phyloP scores from a whole-genome alignment of 2,329 filamentous ascomycete genomes.

The Neopestalotiopsis clavispora region DNA sequence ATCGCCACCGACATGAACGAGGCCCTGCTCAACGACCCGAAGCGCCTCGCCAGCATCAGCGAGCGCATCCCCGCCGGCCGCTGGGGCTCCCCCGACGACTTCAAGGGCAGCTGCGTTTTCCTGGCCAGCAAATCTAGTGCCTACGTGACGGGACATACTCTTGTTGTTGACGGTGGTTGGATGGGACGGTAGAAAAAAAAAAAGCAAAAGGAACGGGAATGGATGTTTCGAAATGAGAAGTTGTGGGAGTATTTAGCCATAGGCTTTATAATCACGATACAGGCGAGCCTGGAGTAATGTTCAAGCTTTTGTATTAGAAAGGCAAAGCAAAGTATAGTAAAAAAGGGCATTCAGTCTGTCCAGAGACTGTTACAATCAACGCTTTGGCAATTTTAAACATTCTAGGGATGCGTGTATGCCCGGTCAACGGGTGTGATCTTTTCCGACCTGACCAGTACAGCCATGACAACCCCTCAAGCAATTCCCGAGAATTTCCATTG shows the following conservation, averaged over 20 bases:
- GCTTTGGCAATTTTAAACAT: not conserved
- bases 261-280: not conserved
- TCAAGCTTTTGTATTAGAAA: not conserved
- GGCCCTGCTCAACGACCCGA: conserved; percentile 75
- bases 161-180: conserved; percentile 91
- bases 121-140: conserved; percentile 76
- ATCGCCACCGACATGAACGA: conserved; percentile 94
- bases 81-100: conserved; percentile 86
- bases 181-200: conserved; percentile 71
- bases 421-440: not conserved
- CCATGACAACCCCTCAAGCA: not conserved
- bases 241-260: not conserved
- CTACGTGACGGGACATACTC: conserved; percentile 81
- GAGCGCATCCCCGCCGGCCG: conserved; percentile 81
- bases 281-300: not conserved
- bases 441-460: not conserved
- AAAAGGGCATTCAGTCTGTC: not conserved
- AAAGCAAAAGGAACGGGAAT: not conserved
- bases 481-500: not conserved
- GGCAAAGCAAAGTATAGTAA: not conserved
- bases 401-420: not conserved
- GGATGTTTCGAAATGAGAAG: not conserved
- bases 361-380: not conserved
- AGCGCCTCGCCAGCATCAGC: conserved; percentile 74
- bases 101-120: conserved; percentile 82